Evolutionary conservation across 257 asterid species (phyloP).

Genomic region (Lithospermum erythrorhizon): DNA sequence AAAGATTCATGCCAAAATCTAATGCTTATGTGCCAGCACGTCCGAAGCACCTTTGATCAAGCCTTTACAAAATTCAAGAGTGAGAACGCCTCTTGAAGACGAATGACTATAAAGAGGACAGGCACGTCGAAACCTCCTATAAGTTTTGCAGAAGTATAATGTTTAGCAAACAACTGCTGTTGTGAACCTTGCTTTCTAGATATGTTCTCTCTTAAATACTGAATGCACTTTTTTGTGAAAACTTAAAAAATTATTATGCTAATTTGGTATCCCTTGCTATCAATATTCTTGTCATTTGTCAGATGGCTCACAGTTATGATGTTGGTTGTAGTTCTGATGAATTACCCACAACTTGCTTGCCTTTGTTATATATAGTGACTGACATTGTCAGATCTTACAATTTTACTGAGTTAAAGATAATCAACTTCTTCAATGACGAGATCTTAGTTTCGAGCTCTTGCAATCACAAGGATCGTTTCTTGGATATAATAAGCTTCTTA

Average conservation of each 20-base stretch:
- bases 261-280: background rate
- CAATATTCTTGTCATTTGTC: background rate
- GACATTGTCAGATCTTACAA: too few relatives aligned
- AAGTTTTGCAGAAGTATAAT: background rate
- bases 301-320: background rate
- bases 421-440: too few relatives aligned
- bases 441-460: too few relatives aligned
- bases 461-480: too few relatives aligned
- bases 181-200: too few relatives aligned
- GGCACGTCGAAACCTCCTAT: background rate
- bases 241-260: too few relatives aligned
- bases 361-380: too few relatives aligned
- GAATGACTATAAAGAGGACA: background rate
- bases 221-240: background rate
- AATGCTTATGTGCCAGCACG: constrained; percentile 60
- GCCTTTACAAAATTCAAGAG: constrained; percentile 53
- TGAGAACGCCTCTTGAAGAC: constrained; percentile 15
- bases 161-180: background rate
- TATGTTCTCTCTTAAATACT: too few relatives aligned
- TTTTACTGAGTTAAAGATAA: too few relatives aligned
- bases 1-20: constrained; percentile 79
- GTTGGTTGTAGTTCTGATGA: too few relatives aligned
- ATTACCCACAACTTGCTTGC: too few relatives aligned
- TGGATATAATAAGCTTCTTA: too few relatives aligned
- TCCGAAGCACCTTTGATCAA: constrained; percentile 53